These are phyloP conservation scores for Kingdonia uniflora DNA, from an alignment of 164 flowering plant species.

Conservation along the genomic window DNA sequence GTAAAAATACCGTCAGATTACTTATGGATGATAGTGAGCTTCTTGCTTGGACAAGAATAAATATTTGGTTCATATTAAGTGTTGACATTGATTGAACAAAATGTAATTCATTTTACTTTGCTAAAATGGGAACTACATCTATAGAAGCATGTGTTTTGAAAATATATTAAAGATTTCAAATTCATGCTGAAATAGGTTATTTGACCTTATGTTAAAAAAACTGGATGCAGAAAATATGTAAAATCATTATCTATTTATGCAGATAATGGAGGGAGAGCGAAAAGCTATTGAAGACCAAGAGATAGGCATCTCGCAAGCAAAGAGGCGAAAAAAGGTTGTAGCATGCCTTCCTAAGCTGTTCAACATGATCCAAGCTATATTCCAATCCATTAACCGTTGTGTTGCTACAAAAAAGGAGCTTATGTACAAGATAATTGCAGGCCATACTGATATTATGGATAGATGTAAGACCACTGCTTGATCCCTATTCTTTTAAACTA, in stretches of 20 bases:
- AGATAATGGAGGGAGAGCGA: slow-evolving; percentile 65
- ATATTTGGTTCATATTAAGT: too few relatives aligned
- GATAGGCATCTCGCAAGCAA: slow-evolving; percentile 64
- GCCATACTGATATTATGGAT: slow-evolving; percentile 41
- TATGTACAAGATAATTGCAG: slow-evolving; percentile 38
- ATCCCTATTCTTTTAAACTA: neutral
- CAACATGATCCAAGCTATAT: slow-evolving; percentile 49
- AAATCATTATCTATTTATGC: slow-evolving; percentile 6
- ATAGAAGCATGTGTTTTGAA: too few relatives aligned
- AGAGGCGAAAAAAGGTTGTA: slow-evolving; percentile 45
- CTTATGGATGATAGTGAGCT: too few relatives aligned
- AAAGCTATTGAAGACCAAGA: slow-evolving; percentile 44
- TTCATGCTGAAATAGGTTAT: too few relatives aligned
- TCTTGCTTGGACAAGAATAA: too few relatives aligned
- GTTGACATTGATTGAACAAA: too few relatives aligned
- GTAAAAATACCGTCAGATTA: too few relatives aligned
- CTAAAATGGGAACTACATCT: too few relatives aligned
- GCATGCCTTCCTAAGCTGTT: slow-evolving; percentile 63
- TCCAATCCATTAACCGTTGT: slow-evolving; percentile 46
- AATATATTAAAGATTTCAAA: too few relatives aligned
- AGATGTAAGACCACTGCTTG: slow-evolving; percentile 36
- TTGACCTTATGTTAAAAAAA: too few relatives aligned
- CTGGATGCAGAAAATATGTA: too few relatives aligned
- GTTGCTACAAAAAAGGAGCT: slow-evolving; percentile 77
- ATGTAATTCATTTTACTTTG: too few relatives aligned